A percentile compares a stretch with the other conserved stretches of the same genome.
Conservation (phyloP, 805 yeast species). For the Saccharomycopsis sp. region DNA sequence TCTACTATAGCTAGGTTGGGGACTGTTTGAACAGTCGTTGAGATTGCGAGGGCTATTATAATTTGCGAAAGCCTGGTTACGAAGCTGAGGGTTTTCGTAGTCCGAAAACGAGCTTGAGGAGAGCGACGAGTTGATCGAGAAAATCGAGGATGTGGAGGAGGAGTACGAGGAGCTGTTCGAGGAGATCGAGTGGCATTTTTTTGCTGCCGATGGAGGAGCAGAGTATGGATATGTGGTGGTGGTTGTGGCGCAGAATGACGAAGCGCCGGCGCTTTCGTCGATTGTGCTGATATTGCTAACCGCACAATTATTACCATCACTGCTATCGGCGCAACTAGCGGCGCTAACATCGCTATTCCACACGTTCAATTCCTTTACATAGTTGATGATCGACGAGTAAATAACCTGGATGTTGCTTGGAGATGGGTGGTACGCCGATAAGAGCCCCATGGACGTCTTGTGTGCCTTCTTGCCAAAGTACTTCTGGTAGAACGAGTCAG, state of each 20-base stretch:
- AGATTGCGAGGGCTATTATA: too few relatives aligned
- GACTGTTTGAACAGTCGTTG: too few relatives aligned
- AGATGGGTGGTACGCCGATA: background rate
- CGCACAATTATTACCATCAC: background rate
- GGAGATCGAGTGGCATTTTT: constrained; percentile 1
- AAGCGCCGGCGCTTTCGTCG: background rate
- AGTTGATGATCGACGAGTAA: constrained; percentile 6
- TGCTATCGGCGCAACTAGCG: background rate
- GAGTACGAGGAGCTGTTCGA: constrained; percentile 4
- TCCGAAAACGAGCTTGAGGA: background rate
- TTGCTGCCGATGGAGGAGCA: background rate
- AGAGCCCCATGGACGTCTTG: too few relatives aligned
- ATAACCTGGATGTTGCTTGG: constrained; percentile 4
- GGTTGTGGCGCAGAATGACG: background rate
- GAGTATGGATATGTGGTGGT: background rate
- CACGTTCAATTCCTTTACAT: constrained; percentile 1
- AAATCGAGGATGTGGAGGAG: constrained; percentile 1
- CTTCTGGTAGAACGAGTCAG: constrained; percentile 10
- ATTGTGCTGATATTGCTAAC: background rate
- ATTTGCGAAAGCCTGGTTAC: too few relatives aligned
- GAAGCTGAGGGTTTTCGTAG: background rate
- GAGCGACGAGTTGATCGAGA: background rate
- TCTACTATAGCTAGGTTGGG: too few relatives aligned
- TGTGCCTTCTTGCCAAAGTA: constrained; percentile 4
- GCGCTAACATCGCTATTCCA: too few relatives aligned